phyloP scores from a whole-genome alignment of 768 basidiomycete species.

The Daedaleopsis sinensis region DNA sequence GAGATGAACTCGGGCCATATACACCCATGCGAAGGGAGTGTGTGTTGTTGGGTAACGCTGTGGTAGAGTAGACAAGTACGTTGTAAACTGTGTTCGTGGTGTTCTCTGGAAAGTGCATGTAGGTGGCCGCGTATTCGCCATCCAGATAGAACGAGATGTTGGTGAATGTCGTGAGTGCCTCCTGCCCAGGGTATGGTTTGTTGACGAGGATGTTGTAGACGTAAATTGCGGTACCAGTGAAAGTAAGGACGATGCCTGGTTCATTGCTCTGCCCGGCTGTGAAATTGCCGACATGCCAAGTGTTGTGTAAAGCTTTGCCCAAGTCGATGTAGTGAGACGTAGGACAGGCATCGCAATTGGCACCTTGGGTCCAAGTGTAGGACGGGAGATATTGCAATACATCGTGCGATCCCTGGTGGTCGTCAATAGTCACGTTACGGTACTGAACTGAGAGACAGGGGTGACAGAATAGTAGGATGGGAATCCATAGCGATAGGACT shows the following conservation, averaged over 20 bases:
- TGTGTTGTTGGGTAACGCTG: constrained; percentile 1
- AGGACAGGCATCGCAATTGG: no score
- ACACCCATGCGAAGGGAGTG: constrained; percentile 11
- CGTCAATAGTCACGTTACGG: not conserved
- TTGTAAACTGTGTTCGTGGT: constrained; percentile 1
- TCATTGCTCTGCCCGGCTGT: not conserved
- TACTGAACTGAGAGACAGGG: no score
- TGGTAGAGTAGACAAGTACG: constrained; percentile 6
- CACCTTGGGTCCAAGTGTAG: not conserved
- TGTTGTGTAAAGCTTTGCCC: no score
- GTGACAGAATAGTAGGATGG: no score
- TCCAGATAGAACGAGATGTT: constrained; percentile 15
- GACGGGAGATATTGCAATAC: not conserved
- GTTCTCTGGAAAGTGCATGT: constrained; percentile 2
- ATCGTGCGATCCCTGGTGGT: not conserved
- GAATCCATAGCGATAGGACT: no score
- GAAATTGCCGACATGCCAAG: no score
- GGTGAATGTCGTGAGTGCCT: constrained; percentile 5
- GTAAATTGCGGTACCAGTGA: constrained; percentile 1
- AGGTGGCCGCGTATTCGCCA: constrained; percentile 3
- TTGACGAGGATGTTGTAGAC: constrained; percentile 14
- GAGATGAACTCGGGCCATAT: constrained; percentile 3
- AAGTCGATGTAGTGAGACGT: no score
- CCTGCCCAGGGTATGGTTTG: not conserved
- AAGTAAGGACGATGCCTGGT: no score